Conservation (phyloP, 2,329 filamentous ascomycete genomes). For the Domatiomyces catenatus region DNA sequence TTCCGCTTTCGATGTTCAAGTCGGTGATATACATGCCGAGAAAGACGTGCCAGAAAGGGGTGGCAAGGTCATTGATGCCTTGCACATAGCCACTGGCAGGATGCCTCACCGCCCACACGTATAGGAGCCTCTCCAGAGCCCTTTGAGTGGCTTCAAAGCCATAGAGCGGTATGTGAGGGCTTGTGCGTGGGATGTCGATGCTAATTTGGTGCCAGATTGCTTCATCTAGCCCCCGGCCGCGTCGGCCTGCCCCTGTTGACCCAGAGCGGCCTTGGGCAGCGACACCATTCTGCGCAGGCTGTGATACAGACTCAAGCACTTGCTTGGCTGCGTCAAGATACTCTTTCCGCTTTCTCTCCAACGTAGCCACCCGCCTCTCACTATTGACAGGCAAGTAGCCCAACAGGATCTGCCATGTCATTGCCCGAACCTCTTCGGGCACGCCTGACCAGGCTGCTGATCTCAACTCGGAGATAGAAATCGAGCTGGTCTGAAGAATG, state of each 20-base stretch:
- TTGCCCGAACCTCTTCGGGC: conserved; percentile 85
- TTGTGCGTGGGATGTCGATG: conserved; percentile 92
- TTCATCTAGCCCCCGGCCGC: conserved; percentile 71
- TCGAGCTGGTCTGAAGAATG: conserved; percentile 80
- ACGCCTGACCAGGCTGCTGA: conserved; percentile 86
- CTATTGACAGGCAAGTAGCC: conserved; percentile 96
- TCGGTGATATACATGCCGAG: conserved; percentile 91
- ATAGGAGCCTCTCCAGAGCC: conserved; percentile 84
- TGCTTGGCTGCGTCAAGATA: conserved; percentile 79
- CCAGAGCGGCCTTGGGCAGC: not conserved
- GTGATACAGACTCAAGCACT: conserved; percentile 42
- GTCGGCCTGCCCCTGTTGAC: conserved; percentile 29
- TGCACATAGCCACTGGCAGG: conserved; percentile 96
- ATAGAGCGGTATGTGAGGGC: conserved; percentile 89
- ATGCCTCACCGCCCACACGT: conserved; percentile 94
- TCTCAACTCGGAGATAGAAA: conserved; percentile 69
- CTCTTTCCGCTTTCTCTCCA: conserved; percentile 90
- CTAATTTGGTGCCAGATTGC: conserved; percentile 99
- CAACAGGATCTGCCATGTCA: conserved; percentile 95
- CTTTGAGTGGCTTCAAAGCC: conserved; percentile 90
- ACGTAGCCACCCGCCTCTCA: conserved; percentile 71
- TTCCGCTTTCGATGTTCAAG: conserved; percentile 75
- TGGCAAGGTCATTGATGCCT: conserved; percentile 95
- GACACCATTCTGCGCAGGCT: conserved; percentile 4
- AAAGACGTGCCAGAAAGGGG: conserved; percentile 97